phyloP scores from a whole-genome alignment of 306 rosid species.

The Hylodesmum podocarpum region DNA sequence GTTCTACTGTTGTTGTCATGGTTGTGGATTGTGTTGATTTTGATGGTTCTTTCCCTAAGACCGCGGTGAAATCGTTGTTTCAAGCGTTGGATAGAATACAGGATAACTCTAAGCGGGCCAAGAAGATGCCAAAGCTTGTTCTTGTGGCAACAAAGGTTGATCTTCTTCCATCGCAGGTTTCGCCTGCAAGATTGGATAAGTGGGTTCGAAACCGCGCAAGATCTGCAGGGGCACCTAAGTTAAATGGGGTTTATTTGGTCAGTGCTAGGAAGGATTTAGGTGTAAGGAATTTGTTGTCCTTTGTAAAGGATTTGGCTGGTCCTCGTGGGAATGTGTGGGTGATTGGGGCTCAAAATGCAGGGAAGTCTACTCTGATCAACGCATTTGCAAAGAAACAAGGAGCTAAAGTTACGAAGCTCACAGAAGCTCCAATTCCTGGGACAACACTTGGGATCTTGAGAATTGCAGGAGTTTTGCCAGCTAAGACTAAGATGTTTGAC shows the following conservation, averaged over 20 bases:
- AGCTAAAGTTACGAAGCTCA: constrained; percentile 75
- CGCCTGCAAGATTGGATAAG: constrained; percentile 87
- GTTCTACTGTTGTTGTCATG: constrained; percentile 73
- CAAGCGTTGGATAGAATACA: constrained; percentile 54
- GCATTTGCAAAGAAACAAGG: constrained; percentile 78
- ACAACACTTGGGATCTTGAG: constrained; percentile 89
- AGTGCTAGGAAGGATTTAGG: constrained; percentile 84
- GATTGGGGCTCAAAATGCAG: constrained; percentile 94
- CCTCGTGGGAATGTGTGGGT: constrained; percentile 99
- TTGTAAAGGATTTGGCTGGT: constrained; percentile 74
- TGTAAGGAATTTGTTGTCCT: constrained; percentile 72
- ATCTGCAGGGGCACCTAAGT: constrained; percentile 79
- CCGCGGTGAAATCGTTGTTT: constrained; percentile 76
- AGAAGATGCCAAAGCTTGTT: constrained; percentile 75
- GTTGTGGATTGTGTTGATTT: constrained; percentile 97
- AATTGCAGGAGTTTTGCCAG: constrained; percentile 86
- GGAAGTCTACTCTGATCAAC: constrained; percentile 92
- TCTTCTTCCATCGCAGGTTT: constrained; percentile 78
- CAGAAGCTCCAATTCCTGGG: constrained; percentile 95
- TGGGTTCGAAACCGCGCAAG: constrained; percentile 88
- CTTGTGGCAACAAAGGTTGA: constrained; percentile 95
- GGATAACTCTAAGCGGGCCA: constrained; percentile 55
- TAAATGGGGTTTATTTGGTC: constrained; percentile 77
- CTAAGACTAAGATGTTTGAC: constrained; percentile 89
- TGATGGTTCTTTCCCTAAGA: constrained; percentile 86